These are phyloP conservation scores for Lithocarpus polystachyus DNA, from an alignment of 306 rosid species.

Conservation along the genomic window DNA sequence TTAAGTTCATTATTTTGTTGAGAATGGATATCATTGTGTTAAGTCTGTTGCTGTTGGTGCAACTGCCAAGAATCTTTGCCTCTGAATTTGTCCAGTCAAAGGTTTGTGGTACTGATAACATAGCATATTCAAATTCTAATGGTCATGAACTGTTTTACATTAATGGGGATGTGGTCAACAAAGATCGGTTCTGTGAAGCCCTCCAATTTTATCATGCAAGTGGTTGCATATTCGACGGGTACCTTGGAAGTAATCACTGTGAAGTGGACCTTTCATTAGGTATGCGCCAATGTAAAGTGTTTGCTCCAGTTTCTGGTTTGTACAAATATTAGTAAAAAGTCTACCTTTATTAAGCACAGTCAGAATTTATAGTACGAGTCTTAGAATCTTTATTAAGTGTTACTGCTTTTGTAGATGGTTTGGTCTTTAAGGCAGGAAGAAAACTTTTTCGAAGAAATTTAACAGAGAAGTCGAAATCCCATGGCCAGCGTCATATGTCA, in stretches of 20 bases:
- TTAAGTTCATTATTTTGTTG: slow-evolving; percentile 21
- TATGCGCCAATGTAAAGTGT: slow-evolving; percentile 24
- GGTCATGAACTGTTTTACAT: slow-evolving; percentile 53
- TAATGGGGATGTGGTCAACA: slow-evolving; percentile 51
- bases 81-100: slow-evolving; percentile 43
- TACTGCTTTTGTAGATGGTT: slow-evolving; percentile 45
- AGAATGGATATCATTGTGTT: slow-evolving; percentile 43
- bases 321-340: slow-evolving; percentile 6
- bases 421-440: slow-evolving; percentile 51
- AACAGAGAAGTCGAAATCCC: slow-evolving; percentile 18
- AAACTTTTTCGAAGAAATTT: slow-evolving; percentile 50
- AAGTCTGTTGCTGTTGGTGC: slow-evolving; percentile 43
- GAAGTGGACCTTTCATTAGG: slow-evolving; percentile 43
- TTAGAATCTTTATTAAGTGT: slow-evolving; percentile 15
- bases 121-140: slow-evolving; percentile 41
- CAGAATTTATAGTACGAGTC: not conserved
- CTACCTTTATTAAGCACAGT: not conserved
- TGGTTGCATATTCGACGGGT: slow-evolving; percentile 51
- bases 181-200: slow-evolving; percentile 55
- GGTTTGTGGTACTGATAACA: slow-evolving; percentile 51
- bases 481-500: slow-evolving; percentile 6
- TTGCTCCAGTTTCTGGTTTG: slow-evolving; percentile 8
- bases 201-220: slow-evolving; percentile 48
- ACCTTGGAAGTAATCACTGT: slow-evolving; percentile 43
- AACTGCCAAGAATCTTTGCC: slow-evolving; percentile 42